Base-by-base conservation (phyloP, 345 rosid species). In the Ricinus communis region DNA sequence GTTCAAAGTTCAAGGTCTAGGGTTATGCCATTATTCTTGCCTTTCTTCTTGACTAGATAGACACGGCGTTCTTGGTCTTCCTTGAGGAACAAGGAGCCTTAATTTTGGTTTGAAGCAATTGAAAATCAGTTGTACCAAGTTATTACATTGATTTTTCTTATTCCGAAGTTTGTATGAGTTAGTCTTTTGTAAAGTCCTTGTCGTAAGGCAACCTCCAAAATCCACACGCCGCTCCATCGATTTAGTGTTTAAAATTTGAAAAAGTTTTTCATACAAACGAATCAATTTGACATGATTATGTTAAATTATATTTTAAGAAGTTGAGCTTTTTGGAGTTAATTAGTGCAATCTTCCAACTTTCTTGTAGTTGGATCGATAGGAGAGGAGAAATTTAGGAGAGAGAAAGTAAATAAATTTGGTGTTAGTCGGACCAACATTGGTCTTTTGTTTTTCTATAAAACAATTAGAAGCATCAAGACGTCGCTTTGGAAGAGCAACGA, bases 41-140 rank as follows among this genome's bases (percentile, higher is more conserved):
- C 19, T 62, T 19, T 8, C 27, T 4, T 47, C n/a, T n/a, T 18
- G 19, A 45, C 47, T n/a, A 53, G 15, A 1, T 11, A 22, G 10
- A 6, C 63, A 51, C 22, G n/a, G 22, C 31, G 27, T 28, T 16
- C 57, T 76, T 25, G 68, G 43, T 69, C 5, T 82, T 75, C 43
- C 82, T 78, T 78, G 22, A 28, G 65, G 71, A 51, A 65, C 60
- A 78, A 66, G 82, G 63, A 67, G 76, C 58, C 66, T 68, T 63
- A 4, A 38, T 38, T 43, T 64, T 61, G 38, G 36, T 69, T 50
- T 21, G 62, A 81, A 53, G 77, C 57, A 71, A 68, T 12, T 45
- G 76, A 28, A 80, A 67, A 33, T 11, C 55, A 52, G 25, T 50
- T 64, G 31, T 25, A 11, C 0, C 22, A 72, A 72, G 76, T 33